Evolutionary conservation across 306 rosid genomes (phyloP).

Genomic region (Castanea mollissima): DNA sequence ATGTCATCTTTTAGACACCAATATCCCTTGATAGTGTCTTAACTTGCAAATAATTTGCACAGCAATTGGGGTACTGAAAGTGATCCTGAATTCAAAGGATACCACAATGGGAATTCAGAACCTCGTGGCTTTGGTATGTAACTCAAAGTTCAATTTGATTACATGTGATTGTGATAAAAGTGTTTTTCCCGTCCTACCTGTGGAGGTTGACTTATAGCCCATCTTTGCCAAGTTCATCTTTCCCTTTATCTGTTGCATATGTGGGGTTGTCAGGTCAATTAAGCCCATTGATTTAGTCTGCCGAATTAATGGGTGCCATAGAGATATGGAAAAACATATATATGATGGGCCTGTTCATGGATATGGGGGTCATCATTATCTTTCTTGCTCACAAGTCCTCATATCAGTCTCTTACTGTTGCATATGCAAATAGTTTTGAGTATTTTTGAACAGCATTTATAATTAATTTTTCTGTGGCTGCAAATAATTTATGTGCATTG

Average conservation of each 20-base stretch:
- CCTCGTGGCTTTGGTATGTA: constrained; percentile 93
- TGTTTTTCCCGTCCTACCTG: neutral
- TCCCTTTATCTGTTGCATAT: neutral
- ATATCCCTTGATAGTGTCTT: constrained; percentile 10
- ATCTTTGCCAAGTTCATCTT: neutral
- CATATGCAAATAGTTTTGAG: neutral
- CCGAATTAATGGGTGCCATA: neutral
- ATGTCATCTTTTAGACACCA: neutral
- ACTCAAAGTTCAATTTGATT: constrained; percentile 10
- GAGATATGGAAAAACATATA: neutral
- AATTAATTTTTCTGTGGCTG: neutral
- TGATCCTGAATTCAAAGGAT: constrained; percentile 95
- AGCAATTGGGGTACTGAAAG: constrained; percentile 98
- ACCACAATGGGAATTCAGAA: constrained; percentile 96
- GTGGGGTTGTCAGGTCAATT: neutral
- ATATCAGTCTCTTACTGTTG: neutral
- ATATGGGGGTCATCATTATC: neutral
- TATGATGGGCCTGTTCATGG: neutral
- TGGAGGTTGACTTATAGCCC: neutral
- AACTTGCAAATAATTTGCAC: constrained; percentile 30
- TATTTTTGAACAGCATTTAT: neutral
- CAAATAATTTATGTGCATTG: neutral
- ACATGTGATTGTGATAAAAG: neutral
- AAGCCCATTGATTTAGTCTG: neutral
- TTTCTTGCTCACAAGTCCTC: neutral